Conservation (phyloP, 129 eudicot genomes). For the Escallonia herrerae region DNA sequence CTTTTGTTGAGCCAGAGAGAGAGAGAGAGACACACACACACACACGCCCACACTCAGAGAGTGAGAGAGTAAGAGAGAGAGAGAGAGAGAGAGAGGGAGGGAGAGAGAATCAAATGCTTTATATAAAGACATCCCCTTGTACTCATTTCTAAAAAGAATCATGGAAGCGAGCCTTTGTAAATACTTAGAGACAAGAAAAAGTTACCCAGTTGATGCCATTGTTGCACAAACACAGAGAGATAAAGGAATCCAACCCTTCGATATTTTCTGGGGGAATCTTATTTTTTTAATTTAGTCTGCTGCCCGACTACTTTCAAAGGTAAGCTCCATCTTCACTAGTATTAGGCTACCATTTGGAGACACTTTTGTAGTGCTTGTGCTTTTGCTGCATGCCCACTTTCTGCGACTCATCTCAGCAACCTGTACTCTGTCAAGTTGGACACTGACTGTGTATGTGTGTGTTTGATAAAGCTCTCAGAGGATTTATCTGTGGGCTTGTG, state of each 20-base stretch:
- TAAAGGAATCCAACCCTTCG: conserved; percentile 7
- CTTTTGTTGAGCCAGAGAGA: background rate
- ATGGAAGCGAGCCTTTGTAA: background rate
- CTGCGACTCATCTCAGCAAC: background rate
- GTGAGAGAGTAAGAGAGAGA: conserved; percentile 12
- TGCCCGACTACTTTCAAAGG: conserved; percentile 2
- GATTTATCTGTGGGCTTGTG: background rate
- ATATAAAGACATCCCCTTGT: conserved; percentile 1
- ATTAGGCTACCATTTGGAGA: background rate
- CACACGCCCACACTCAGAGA: too few species aligned
- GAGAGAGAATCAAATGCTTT: conserved; percentile 21
- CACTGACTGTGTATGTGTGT: background rate
- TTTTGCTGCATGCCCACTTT: conserved; percentile 16
- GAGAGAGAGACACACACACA: too few species aligned
- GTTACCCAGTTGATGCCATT: conserved; percentile 6
- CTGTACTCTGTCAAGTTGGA: background rate
- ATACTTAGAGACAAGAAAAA: background rate
- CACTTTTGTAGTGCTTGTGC: background rate
- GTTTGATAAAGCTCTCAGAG: conserved; percentile 9
- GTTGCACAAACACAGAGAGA: conserved; percentile 6
- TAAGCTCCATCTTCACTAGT: conserved; percentile 5
- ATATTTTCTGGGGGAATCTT: conserved; percentile 24
- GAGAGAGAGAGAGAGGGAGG: too few species aligned
- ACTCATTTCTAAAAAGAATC: background rate
- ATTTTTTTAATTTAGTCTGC: conserved; percentile 1